Evolutionary conservation across 164 flowering plant genomes (phyloP), one percentile per base, ranked within the genome.

Genomic region (Sextonia rubra): DNA sequence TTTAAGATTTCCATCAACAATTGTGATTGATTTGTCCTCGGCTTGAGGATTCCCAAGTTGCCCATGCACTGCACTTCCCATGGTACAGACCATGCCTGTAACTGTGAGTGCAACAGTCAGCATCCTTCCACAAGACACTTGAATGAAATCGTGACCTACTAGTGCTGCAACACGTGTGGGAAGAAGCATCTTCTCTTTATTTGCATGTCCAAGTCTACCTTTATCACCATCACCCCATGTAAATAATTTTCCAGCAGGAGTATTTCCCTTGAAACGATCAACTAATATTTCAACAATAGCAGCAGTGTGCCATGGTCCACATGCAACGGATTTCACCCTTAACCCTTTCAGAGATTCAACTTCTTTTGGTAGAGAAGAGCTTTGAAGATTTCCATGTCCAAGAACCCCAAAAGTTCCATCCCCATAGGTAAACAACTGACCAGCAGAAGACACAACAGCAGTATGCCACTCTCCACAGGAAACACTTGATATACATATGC

Each of bases 181-280:
- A 44, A 83, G 23, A 76, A 87, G 87, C 79, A 80, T 88, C 75
- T 72, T 81, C 72, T 78, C 84, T 52, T 65, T 69, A 76, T 85
- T 85, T 17, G 52, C 64, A 80, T 88, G 94, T 2, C 92, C 94
- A 12, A 90, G 89, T 68, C 81, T 81, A 30, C 90, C 88, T 78
- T 84, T 80, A 78, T 90, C 94, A 14, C 86, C 89, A 80, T 90
- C 91, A 24, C 94, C 94, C 94, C 94, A 90, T 11, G 92, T 90
- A 73, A 90, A 90, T 22, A 88, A 70, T 71, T 90, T 88, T 22
- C 90, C 87, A 60, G 76, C 73, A 12, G 47, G 29, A 55, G 72
- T 20, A 61, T 80, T 79, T 30, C 70, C 66, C 67, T 77, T 78
- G 69, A 64, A 71, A 52, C 74, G 76, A 69, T 84, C 85, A 68